Evolutionary conservation across 768 basidiomycete species (phyloP), one percentile per base, ranked within the genome.

Genomic region (Leccinellum luteum): DNA sequence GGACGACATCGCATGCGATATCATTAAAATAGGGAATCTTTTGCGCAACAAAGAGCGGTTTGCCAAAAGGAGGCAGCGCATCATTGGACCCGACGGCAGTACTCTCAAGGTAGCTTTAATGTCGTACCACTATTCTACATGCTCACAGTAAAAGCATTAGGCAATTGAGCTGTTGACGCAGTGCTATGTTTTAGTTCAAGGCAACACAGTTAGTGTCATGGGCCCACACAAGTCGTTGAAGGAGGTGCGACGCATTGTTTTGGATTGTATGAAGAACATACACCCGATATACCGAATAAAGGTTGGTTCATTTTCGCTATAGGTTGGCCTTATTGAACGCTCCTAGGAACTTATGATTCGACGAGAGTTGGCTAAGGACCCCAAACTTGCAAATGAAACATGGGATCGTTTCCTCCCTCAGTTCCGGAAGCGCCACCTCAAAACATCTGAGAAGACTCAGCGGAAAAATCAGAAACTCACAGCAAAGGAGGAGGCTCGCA

Each of bases 251-350:
- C 77, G 95, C 64, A 98, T 98, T 60, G 85, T 99, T n/a, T 73
- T 98, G 43, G 97, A 99, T 69, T 99, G 97, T 77, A 98, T 99
- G 97, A 94, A 89, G 76, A 99, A 99, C 70, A 90, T 98, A 54
- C 97, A 99, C 69, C 97, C 97, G 2, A 98, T 99, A 69, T 99
- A 99, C 71, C 87, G 94, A 65, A 99, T 99, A 74, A 99, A 99
- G 75, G 94, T 92, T 41, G 21, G 60, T 52, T 54, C 28, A 58
- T 58, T 61, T 53, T 27, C 35, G 32, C 43, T 19, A 30, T 30
- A 30, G 15, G 17, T 45, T 21, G 14, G 15, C 21, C 30, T 28
- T 38, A 2, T 34, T 61, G 50, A 53, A 51, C 17, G 8, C 17
- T 17, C 14, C 9, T 65, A 95, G 94, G 97, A 98, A 75, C 81